Percentiles rank a stretch among this genome's conserved stretches.
Evolutionary conservation across 768 basidiomycete species (phyloP).

Genomic region (Xerocomus brunneocitrinus): DNA sequence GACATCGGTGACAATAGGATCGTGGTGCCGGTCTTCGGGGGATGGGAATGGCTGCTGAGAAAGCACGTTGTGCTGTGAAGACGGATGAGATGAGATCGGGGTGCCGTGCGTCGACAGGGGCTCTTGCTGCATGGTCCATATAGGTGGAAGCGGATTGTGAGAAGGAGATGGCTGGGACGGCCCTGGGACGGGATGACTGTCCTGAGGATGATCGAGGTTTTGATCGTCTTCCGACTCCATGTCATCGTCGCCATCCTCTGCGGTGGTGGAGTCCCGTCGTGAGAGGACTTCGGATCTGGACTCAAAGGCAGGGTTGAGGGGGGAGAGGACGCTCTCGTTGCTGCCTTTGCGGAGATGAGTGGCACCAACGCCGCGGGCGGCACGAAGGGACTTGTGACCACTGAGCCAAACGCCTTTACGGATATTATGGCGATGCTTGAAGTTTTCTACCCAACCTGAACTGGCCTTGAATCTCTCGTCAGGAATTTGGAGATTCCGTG

Average conservation of each 20-base stretch:
- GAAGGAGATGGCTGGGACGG: slow-evolving; percentile 25
- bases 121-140: slow-evolving; percentile 33
- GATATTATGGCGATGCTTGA: slow-evolving; percentile 79
- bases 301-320: slow-evolving; percentile 39
- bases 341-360: slow-evolving; percentile 36
- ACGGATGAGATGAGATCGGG: slow-evolving; percentile 30
- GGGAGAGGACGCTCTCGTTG: slow-evolving; percentile 34
- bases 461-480: slow-evolving; percentile 87
- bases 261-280: slow-evolving; percentile 25
- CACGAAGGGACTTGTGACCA: slow-evolving; percentile 33
- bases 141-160: slow-evolving; percentile 30
- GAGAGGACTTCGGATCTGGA: slow-evolving; percentile 27
- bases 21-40: slow-evolving; percentile 25
- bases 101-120: slow-evolving; percentile 24
- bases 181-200: slow-evolving; percentile 23
- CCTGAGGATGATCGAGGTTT: slow-evolving; percentile 26
- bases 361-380: slow-evolving; percentile 28
- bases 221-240: slow-evolving; percentile 36
- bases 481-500: slow-evolving; percentile 47
- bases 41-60: slow-evolving; percentile 29
- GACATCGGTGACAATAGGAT: slow-evolving; percentile 23
- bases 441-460: slow-evolving; percentile 89
- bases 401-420: slow-evolving; percentile 58
- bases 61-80: slow-evolving; percentile 27
- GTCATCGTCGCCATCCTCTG: slow-evolving; percentile 32